Evolutionary conservation across 805 yeast species (phyloP), one percentile per base, ranked within the genome.

Genomic region (Candida mattraensis): DNA sequence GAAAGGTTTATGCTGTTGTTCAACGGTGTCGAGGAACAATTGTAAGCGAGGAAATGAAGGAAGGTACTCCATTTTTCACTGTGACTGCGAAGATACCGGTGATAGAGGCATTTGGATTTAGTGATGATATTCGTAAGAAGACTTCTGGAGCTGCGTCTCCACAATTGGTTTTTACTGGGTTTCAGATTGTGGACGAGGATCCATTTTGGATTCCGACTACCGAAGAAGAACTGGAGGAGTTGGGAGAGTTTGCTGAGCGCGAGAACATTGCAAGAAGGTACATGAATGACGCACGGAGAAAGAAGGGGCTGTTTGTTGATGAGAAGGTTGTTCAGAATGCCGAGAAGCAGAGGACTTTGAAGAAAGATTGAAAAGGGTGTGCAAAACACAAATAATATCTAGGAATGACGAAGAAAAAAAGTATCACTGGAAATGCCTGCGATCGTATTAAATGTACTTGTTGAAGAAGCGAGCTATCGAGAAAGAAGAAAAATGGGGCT

Each of bases 161-260:
- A 0, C 99, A 93, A 60, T 69, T 93, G 35, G 86, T 89, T 7
- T 93, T 91, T 53, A 74, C 84, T 18, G 98, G 98, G 1, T 93
- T 76, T 57, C 93, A 88, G 52, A 67, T 81, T 45, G 76, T 91
- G 33, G 95, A 88, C 46, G 76, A 83, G 47, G 98, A 93, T 67
- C 99, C 99, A 28, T 93, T 85, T 70, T 93, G 99, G 99, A 95
- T 93, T 11, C 99, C 99, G 10, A 86, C 93, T 3, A 93, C 99
- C 0, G 97, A 87, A 51, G 97, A 88, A 58, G 99, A 93, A 59
- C 63, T 93, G 29, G 98, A 93, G 58, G 94, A 87, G 40, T 67
- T 87, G 28, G 99, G 99, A 18, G 96, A 87, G 45, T 75, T 76
- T 47, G 95, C 96, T 1, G 99, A 93, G 50, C 75, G 85, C 51